These are phyloP conservation scores for Fusarium lyarnte DNA, from an alignment of 2,329 filamentous ascomycete genomes.

Conservation along the genomic window DNA sequence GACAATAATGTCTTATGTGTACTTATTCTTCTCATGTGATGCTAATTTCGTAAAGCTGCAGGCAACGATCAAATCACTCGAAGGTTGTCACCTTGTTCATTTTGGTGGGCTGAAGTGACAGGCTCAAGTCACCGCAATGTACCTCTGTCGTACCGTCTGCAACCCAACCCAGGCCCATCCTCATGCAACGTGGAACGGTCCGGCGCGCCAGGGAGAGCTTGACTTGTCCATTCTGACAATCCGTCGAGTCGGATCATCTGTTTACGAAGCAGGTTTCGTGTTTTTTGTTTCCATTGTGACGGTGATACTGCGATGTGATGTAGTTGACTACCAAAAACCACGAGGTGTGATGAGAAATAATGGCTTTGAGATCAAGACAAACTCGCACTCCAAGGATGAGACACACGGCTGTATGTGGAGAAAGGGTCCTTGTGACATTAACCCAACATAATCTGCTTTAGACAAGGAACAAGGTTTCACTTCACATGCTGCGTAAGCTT, in stretches of 20 bases:
- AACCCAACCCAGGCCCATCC: slow-evolving; percentile 14
- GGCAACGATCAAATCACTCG: neutral
- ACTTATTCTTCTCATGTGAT: neutral
- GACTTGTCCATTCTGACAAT: slow-evolving; percentile 13
- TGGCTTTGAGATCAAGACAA: neutral
- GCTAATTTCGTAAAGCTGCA: neutral
- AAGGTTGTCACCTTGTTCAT: neutral
- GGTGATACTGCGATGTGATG: neutral
- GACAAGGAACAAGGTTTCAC: slow-evolving; percentile 25
- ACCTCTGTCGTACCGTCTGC: slow-evolving; percentile 20
- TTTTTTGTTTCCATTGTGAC: neutral
- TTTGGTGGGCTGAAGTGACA: slow-evolving; percentile 8
- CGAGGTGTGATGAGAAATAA: neutral
- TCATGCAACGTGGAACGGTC: slow-evolving; percentile 36
- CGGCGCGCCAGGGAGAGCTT: slow-evolving; percentile 17
- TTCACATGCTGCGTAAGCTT: slow-evolving; percentile 3
- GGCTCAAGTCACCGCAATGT: slow-evolving; percentile 1
- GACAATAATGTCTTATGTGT: neutral
- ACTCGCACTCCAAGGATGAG: neutral
- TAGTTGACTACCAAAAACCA: neutral
- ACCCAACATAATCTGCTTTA: neutral
- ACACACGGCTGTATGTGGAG: slow-evolving; percentile 5
- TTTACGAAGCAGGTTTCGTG: neutral
- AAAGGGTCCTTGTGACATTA: neutral
- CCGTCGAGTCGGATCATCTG: neutral